Percentiles rank a stretch among this genome's conserved stretches.
Evolutionary conservation across 176 grass and related monocot species (phyloP).

Genomic region (Avena atlantica): DNA sequence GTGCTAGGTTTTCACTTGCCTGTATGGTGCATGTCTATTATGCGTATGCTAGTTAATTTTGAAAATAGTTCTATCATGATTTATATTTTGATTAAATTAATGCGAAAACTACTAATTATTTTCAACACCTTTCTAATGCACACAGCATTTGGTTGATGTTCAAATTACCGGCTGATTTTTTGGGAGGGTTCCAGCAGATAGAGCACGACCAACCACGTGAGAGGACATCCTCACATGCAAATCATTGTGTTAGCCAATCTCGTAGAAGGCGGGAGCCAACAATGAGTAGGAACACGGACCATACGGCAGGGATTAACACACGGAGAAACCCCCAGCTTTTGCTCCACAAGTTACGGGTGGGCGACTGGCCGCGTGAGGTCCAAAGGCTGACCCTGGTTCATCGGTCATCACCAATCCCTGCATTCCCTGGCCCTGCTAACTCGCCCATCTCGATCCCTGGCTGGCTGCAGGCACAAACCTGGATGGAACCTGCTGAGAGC

Average conservation of each 20-base stretch:
- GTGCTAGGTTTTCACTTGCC: too few species aligned
- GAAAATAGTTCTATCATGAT: too few species aligned
- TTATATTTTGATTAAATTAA: too few species aligned
- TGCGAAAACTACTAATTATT: too few species aligned
- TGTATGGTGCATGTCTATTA: too few species aligned
- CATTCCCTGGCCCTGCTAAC: too few species aligned
- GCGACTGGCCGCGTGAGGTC: slow-evolving; percentile 25
- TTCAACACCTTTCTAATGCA: not conserved
- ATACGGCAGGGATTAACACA: not conserved
- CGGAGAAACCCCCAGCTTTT: slow-evolving; percentile 59
- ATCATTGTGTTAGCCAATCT: slow-evolving; percentile 64
- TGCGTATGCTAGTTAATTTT: too few species aligned
- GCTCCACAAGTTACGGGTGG: slow-evolving; percentile 63
- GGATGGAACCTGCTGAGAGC: not conserved
- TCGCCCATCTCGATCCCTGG: too few species aligned
- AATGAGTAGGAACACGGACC: slow-evolving; percentile 30
- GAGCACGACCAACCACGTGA: slow-evolving; percentile 46
- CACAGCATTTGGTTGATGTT: not conserved
- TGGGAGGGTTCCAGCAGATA: slow-evolving; percentile 23
- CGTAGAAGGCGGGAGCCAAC: slow-evolving; percentile 30
- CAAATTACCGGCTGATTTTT: slow-evolving; percentile 24
- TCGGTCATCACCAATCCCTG: not conserved
- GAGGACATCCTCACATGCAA: slow-evolving; percentile 37
- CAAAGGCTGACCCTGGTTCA: not conserved
- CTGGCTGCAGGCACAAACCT: not conserved